A percentile compares a stretch with the other conserved stretches of the same genome.
Evolutionary conservation across 257 asterid genomes (phyloP).

Genomic region (Ophiorrhiza pumila): DNA sequence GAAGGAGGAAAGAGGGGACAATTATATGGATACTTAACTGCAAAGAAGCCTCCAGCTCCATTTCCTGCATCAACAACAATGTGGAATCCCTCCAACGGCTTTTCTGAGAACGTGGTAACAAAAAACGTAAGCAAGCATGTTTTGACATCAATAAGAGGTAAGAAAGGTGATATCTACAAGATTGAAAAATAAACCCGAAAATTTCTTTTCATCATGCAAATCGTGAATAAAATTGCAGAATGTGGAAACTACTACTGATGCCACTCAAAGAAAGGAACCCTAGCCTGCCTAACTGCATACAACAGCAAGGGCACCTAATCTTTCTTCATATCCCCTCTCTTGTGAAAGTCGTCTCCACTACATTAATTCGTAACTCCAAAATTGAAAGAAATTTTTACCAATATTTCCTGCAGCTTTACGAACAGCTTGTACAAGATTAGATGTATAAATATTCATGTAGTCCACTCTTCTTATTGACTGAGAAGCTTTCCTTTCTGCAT

Average conservation of each 20-base stretch:
- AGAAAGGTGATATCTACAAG: constrained; percentile 1
- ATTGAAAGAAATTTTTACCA: constrained; percentile 40
- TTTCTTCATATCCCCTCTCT: neutral
- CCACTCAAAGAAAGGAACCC: neutral
- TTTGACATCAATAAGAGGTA: constrained; percentile 13
- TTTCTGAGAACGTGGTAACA: constrained; percentile 54
- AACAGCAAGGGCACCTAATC: neutral
- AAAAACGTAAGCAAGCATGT: constrained; percentile 26
- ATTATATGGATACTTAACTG: constrained; percentile 22
- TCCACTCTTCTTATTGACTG: constrained; percentile 62
- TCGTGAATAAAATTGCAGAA: neutral
- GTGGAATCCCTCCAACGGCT: constrained; percentile 96
- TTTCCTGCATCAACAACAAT: constrained; percentile 99
- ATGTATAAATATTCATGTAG: constrained; percentile 83
- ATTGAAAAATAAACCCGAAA: neutral
- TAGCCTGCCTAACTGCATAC: neutral
- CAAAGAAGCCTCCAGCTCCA: constrained; percentile 99
- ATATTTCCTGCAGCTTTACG: constrained; percentile 81
- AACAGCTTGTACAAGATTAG: constrained; percentile 92
- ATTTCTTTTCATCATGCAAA: neutral
- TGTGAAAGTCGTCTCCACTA: neutral
- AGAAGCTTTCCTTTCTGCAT: constrained; percentile 43
- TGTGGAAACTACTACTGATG: neutral
- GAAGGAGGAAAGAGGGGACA: constrained; percentile 13
- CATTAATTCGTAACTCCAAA: constrained; percentile 1